These are phyloP conservation scores for Torrubiella hemipterigena DNA, from an alignment of 2,329 filamentous ascomycete species.

Conservation along the genomic window DNA sequence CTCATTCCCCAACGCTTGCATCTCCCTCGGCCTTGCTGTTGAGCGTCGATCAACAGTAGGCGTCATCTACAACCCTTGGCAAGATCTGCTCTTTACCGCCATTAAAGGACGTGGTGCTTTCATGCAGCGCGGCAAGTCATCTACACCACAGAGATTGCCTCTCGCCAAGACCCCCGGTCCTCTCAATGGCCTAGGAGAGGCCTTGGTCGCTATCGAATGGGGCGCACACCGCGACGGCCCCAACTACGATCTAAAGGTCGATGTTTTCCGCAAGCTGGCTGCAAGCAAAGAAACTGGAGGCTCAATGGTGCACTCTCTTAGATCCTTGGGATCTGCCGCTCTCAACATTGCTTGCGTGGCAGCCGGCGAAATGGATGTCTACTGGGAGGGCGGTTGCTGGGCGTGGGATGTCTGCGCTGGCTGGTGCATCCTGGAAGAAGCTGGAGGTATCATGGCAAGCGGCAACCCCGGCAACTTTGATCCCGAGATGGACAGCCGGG, in stretches of 20 bases:
- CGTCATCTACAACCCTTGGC: conserved; percentile 72
- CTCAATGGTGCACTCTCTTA: conserved; percentile 63
- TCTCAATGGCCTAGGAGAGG: conserved; percentile 46
- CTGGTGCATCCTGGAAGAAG: conserved; percentile 65
- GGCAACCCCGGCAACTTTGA: conserved; percentile 65
- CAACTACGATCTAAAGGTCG: conserved; percentile 59
- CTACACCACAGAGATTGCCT: conserved; percentile 24
- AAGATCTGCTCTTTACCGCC: conserved; percentile 55
- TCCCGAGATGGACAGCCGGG: conserved; percentile 43
- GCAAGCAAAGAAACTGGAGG: conserved; percentile 50
- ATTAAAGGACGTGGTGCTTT: conserved; percentile 58
- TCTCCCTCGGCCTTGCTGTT: conserved; percentile 63
- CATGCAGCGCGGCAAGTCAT: conserved; percentile 33
- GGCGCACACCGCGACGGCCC: conserved; percentile 54
- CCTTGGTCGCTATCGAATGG: conserved; percentile 63
- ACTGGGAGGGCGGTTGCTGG: conserved; percentile 79
- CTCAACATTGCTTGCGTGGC: conserved; percentile 65
- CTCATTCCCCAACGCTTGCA: conserved; percentile 60
- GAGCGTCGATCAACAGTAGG: conserved; percentile 51
- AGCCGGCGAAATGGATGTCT: conserved; percentile 57
- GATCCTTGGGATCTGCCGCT: conserved; percentile 61
- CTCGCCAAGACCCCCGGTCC: conserved; percentile 37
- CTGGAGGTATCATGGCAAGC: conserved; percentile 59
- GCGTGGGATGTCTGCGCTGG: conserved; percentile 78
- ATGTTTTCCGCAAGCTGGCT: conserved; percentile 51